phyloP scores from a whole-genome alignment of 2,329 filamentous ascomycete genomes.

The Claviceps africana region DNA sequence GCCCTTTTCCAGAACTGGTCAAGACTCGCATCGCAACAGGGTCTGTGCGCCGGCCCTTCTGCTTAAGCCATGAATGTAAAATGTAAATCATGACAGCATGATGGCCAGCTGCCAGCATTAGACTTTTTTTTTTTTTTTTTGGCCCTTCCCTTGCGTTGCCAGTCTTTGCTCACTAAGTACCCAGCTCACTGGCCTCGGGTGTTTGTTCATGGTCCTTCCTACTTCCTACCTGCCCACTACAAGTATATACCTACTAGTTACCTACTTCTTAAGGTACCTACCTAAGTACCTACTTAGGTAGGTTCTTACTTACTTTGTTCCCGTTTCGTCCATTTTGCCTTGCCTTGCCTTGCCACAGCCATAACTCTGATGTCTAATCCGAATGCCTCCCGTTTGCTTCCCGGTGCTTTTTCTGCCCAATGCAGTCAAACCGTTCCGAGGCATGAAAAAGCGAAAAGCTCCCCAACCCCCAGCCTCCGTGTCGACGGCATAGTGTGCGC shows the following conservation, averaged over 20 bases:
- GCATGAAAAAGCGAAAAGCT: background rate
- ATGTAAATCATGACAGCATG: constrained; percentile 1
- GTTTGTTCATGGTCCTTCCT: too few relatives aligned
- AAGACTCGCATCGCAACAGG: background rate
- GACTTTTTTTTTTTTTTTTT: background rate
- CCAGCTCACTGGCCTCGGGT: background rate
- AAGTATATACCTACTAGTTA: too few relatives aligned
- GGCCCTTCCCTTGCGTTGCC: background rate
- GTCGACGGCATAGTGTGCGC: background rate
- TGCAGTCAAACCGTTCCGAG: background rate
- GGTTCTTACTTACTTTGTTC: too few relatives aligned
- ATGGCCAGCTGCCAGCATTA: background rate
- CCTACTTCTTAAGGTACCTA: too few relatives aligned
- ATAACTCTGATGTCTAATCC: too few relatives aligned
- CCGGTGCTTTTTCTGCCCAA: background rate
- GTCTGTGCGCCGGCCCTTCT: background rate
- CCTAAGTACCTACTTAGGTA: too few relatives aligned
- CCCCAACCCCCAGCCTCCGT: background rate
- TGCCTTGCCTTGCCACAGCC: too few relatives aligned
- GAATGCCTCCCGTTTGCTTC: too few relatives aligned
- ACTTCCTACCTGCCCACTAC: too few relatives aligned
- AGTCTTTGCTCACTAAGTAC: background rate
- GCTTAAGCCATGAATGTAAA: background rate
- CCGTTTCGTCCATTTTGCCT: too few relatives aligned
- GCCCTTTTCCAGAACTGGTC: background rate